These are phyloP conservation scores for Xanthoparmelia taractica DNA, from an alignment of 495 filamentous ascomycete genomes.

Conservation along the genomic window DNA sequence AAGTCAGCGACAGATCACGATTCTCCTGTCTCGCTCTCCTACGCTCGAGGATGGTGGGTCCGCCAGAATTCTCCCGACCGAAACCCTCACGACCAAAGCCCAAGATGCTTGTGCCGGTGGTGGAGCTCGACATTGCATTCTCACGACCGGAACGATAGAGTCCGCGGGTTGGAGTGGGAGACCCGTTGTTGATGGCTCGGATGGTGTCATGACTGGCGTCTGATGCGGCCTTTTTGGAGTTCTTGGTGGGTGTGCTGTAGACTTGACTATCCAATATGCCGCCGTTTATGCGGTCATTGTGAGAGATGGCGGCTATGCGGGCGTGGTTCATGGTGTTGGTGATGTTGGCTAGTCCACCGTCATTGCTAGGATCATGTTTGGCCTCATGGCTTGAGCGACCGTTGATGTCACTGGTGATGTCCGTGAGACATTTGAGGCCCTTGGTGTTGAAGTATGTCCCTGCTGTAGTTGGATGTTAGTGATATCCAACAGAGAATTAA, in stretches of 20 bases:
- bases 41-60: background rate
- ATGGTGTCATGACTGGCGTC: background rate
- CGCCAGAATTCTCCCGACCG: background rate
- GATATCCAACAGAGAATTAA: background rate
- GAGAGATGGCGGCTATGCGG: background rate
- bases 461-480: background rate
- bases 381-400: background rate
- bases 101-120: conserved; percentile 4
- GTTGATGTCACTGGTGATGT: background rate
- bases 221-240: background rate
- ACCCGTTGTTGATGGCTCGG: conserved; percentile 5
- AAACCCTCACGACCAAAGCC: conserved; percentile 6
- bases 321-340: background rate
- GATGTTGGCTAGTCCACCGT: background rate
- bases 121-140: background rate
- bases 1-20: background rate
- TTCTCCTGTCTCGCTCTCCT: background rate
- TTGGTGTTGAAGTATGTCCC: conserved; percentile 1
- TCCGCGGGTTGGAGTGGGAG: background rate
- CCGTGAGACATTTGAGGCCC: background rate
- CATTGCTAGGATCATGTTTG: background rate
- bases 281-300: background rate
- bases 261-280: background rate
- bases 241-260: background rate
- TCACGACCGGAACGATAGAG: conserved; percentile 7